phyloP scores from a whole-genome alignment of 768 basidiomycete species.

The Kondoa malvinella region DNA sequence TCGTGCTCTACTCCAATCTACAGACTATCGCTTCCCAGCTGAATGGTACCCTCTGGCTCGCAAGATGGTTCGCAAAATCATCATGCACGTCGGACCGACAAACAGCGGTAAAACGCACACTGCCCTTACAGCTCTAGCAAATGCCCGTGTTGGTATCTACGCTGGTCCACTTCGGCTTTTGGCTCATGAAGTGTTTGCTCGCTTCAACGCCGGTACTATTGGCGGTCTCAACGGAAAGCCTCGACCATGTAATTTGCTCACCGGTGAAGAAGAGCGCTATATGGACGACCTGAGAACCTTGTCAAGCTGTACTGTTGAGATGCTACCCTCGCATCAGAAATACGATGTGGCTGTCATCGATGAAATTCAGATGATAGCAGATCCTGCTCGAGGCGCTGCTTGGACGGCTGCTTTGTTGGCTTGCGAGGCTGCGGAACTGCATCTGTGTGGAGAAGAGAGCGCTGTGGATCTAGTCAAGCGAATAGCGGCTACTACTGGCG shows the following conservation, averaged over 20 bases:
- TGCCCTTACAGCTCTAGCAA: constrained; percentile 71
- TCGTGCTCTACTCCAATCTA: constrained; percentile 3
- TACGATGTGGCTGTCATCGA: constrained; percentile 81
- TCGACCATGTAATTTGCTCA: constrained; percentile 64
- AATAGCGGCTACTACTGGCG: constrained; percentile 59
- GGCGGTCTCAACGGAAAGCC: constrained; percentile 36
- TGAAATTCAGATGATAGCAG: constrained; percentile 90
- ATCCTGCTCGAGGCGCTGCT: constrained; percentile 54
- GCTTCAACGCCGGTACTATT: constrained; percentile 78
- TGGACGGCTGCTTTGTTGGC: constrained; percentile 77
- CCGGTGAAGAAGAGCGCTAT: constrained; percentile 73
- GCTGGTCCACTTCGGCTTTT: constrained; percentile 82
- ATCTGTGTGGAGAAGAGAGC: constrained; percentile 88
- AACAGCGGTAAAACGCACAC: constrained; percentile 95
- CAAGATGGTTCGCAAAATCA: constrained; percentile 50
- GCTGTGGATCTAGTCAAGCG: constrained; percentile 61
- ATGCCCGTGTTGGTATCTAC: constrained; percentile 56
- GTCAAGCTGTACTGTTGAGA: constrained; percentile 82
- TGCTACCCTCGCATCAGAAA: constrained; percentile 35
- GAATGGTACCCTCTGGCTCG: constrained; percentile 39
- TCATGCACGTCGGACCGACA: constrained; percentile 93
- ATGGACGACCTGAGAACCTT: constrained; percentile 45
- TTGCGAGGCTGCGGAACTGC: constrained; percentile 57
- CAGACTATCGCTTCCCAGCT: constrained; percentile 16
- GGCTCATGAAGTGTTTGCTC: constrained; percentile 84